Base-by-base conservation (phyloP, 495 filamentous ascomycete species). In the Aspergillus funiculosus region DNA sequence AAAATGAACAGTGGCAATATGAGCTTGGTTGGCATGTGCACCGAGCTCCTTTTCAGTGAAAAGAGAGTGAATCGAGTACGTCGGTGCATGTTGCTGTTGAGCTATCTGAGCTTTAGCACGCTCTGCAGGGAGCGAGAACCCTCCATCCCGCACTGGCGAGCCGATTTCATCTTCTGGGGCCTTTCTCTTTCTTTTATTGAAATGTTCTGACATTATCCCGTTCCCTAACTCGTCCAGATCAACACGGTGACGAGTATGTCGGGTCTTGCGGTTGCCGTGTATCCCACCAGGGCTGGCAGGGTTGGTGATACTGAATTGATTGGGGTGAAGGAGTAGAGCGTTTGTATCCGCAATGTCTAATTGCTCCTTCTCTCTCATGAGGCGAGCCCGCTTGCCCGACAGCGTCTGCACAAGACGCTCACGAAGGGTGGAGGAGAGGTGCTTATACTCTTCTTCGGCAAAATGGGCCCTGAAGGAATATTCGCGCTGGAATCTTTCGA, bases 1-100 rank as follows among this genome's bases (percentile, higher is more conserved):
- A 69, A 71, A 61, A 70, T 78, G 67, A 59, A 77, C 54, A 51
- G 85, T 77, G 7, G 82, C 82, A 15, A 87, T 58, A 32, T 83
- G 82, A 0, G 87, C 83, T 20, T 76, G 66, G 52, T 87, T 86
- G 31, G 85, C 82, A 4, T 82, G 81, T 63, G 86, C 73, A 21
- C 78, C 75, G 9, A 96, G 79, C 63, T 97, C 91, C 67, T 91
- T 95, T 49, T 95, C 89, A 0, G 87, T 94, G 57, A 97, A 96
- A 18, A 97, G 79, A 46, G 88, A 86, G 39, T 94, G 83, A 47
- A 97, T 81, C 34, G 83, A 87, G 64, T 89, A 92, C 1, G 80
- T 55, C 31, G 81, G 66, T 3, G 71, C 63, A 26, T 58, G 52
- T 51, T 62, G 60, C 46, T 75, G 66, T 48, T 69, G 63, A 27